Conservation (phyloP, 1,139 yeast species). For the Candida labiduridarum region DNA sequence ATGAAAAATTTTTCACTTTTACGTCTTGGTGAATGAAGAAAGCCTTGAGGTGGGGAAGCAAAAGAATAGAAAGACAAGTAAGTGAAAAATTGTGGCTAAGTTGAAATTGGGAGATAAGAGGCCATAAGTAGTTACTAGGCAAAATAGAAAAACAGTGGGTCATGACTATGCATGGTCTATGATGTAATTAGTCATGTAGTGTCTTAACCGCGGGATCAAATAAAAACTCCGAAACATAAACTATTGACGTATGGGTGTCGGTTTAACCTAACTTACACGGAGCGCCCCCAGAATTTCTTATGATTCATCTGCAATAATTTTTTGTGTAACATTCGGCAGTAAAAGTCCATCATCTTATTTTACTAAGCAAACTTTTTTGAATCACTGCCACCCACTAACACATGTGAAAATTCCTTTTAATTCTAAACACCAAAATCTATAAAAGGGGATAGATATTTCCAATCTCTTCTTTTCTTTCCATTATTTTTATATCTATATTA, state of each 20-base stretch:
- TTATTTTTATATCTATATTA: background rate
- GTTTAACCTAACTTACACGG: background rate
- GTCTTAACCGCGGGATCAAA: background rate
- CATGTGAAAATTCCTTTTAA: background rate
- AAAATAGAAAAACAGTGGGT: too few relatives aligned
- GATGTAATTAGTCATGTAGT: constrained; percentile 1
- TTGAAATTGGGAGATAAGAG: too few relatives aligned
- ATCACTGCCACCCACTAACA: background rate
- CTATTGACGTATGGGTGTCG: constrained; percentile 4
- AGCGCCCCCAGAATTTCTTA: background rate
- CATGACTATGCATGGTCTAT: background rate
- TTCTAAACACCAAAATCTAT: constrained; percentile 1
- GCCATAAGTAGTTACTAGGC: too few relatives aligned
- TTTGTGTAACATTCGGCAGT: constrained; percentile 1
- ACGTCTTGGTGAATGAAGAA: too few relatives aligned
- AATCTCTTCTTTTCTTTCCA: background rate
- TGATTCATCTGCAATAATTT: background rate
- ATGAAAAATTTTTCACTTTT: too few relatives aligned
- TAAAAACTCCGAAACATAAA: background rate
- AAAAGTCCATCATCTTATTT: background rate
- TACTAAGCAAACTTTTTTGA: background rate
- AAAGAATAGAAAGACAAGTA: too few relatives aligned
- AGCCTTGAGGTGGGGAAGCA: too few relatives aligned
- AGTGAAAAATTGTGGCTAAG: too few relatives aligned
- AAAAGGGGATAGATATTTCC: background rate